These are phyloP conservation scores for Artemisia tridentata DNA, from an alignment of 129 eudicot species.

Conservation along the genomic window DNA sequence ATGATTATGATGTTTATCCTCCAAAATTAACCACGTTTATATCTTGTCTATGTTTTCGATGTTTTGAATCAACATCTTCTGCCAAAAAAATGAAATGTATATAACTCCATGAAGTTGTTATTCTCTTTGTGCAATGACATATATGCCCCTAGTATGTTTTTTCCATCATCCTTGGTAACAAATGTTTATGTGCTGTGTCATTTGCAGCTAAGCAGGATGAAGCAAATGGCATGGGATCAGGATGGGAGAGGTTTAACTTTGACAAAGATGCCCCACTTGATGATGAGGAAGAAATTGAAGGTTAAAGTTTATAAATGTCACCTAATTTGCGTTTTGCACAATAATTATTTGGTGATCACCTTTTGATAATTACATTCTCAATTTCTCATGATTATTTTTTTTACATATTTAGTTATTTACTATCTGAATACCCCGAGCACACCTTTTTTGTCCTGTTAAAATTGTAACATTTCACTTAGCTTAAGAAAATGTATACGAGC, in stretches of 20 bases:
- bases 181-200: neutral
- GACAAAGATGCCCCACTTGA: slow-evolving; percentile 97
- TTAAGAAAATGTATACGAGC: neutral
- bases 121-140: neutral
- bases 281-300: slow-evolving; percentile 91
- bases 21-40: neutral
- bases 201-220: slow-evolving; percentile 76
- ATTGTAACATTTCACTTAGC: neutral
- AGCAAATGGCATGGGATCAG: slow-evolving; percentile 65
- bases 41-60: too few species aligned
- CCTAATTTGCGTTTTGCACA: neutral
- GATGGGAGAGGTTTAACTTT: slow-evolving; percentile 96
- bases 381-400: neutral
- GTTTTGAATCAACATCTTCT: neutral
- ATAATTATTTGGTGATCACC: neutral
- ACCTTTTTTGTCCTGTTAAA: neutral
- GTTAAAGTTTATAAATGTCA: slow-evolving; percentile 28
- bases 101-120: too few species aligned
- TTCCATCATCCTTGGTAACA: neutral
- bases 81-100: too few species aligned
- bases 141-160: neutral
- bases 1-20: slow-evolving; percentile 8
- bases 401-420: neutral
- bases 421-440: neutral
- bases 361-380: slow-evolving; percentile 1